phyloP scores from a whole-genome alignment of 805 yeast genomes.

The Lachancea lanzarotensis region DNA sequence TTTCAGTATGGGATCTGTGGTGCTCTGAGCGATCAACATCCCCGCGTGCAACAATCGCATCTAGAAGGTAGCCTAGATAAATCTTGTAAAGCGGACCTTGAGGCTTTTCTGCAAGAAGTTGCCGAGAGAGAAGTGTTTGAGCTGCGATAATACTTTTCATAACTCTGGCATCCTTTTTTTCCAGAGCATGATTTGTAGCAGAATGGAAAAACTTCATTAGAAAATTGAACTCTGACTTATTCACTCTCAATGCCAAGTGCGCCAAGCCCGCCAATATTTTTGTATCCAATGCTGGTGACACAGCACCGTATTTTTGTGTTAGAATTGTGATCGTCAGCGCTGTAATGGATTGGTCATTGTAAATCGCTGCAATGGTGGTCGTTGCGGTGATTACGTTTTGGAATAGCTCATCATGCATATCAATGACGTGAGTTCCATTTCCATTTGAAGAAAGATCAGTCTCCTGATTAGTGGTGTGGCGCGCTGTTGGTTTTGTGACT shows the following conservation, averaged over 20 bases:
- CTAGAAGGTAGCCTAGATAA: conserved; percentile 61
- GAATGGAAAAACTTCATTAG: conserved; percentile 52
- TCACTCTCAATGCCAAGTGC: conserved; percentile 52
- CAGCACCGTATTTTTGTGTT: conserved; percentile 59
- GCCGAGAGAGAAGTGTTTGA: conserved; percentile 39
- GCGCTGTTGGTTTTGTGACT: neutral
- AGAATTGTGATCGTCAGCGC: conserved; percentile 75
- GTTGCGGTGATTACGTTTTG: conserved; percentile 65
- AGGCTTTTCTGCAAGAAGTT: conserved; percentile 24
- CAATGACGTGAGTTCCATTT: conserved; percentile 3
- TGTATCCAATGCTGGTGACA: conserved; percentile 47
- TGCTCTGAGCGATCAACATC: conserved; percentile 70
- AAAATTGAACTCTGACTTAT: conserved; percentile 62
- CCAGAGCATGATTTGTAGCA: conserved; percentile 41
- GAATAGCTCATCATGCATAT: conserved; percentile 35
- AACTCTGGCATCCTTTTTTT: conserved; percentile 33
- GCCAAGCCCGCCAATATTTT: conserved; percentile 57
- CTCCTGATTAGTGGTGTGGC: neutral
- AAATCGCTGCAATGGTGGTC: conserved; percentile 56
- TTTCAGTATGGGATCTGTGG: conserved; percentile 71
- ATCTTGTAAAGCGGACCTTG: conserved; percentile 42
- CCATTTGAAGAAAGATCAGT: neutral
- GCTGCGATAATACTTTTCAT: conserved; percentile 43
- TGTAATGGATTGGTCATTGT: conserved; percentile 65
- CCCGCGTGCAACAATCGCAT: conserved; percentile 65